Evolutionary conservation across 192 early-diverging fungal species (phyloP), one percentile per base, ranked within the genome.

Genomic region (Entomortierella beljakovae): DNA sequence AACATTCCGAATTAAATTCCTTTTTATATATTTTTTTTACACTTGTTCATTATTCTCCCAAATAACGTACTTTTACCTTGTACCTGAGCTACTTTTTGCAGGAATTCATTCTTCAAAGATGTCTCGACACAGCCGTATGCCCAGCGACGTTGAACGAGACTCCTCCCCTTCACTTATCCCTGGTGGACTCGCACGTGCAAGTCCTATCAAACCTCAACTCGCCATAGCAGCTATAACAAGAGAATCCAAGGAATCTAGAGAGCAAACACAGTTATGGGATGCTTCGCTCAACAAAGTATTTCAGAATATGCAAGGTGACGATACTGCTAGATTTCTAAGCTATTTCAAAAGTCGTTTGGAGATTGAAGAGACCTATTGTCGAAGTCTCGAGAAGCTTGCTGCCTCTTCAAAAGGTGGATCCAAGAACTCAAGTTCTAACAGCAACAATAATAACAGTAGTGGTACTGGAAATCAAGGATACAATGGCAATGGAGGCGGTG

Each of bases 281-380:
- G 38, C 28, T 11, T 49, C 75, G 1, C 67, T 79, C 55, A 79
- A 79, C 42, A 56, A 57, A 23, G 60, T 79, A 61, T 70, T 79
- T n/a, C 75, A 79, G 35, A 65, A 67, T 33, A 79, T 79, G 75
- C 75, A 79, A 3, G 68, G 75, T 22, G 75, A 79, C 18, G 75
- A 79, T 62, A 61, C 75, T 28, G 61, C 67, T 31, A 69, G 51
- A 26, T 64, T 59, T 23, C 57, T 79, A 16, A 55, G 55, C 57
- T 79, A 79, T 42, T 79, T 79, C 57, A 79, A 79, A 32, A 57
- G 61, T 29, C 56, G 75, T 16, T 56, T 79, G 35, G 75, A 79
- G 31, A 55, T 65, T 50, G 75, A 79, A 54, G 75, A 79, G 37
- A 56, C 66, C 33, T 79, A 79, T 25, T 37, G 26, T 43, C 66